Evolutionary conservation across 2,329 filamentous ascomycete species (phyloP), one percentile per base, ranked within the genome.

Genomic region (Dothistroma septosporum): DNA sequence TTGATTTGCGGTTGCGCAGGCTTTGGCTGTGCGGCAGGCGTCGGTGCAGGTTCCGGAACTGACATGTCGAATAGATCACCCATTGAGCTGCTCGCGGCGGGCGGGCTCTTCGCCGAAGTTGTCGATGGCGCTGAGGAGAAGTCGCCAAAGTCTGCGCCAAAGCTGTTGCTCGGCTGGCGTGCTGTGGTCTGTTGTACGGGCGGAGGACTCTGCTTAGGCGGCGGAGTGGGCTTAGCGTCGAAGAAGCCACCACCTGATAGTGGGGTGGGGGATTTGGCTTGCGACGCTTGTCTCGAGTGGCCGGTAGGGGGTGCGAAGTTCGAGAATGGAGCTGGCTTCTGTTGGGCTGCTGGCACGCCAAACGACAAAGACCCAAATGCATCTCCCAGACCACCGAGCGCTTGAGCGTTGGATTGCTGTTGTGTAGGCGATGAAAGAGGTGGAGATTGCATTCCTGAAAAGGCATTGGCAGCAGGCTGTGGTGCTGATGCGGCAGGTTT

Each of bases 211-310:
- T 75, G 68, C 55, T 80, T 73, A 56, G 79, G 75, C 10, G 82
- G 68, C 21, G 72, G 60, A 47, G 74, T 66, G 16, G 85, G 75
- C 58, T 85, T 86, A 1, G 85, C 78, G 70, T 95, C 87, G 72
- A 97, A 97, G 76, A 97, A 94, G 72, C 88, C 84, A 53, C 92
- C 91, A 55, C 91, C 90, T 63, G 88, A 83, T 46, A 83, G 76
- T 44, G 73, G 81, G 77, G 63, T 79, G 77, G 68, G 67, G 64
- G 64, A 67, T 35, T 68, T 67, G 14, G 61, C 61, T 16, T 61
- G 61, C 4, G 71, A 71, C 12, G 81, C 67, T 68, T 80, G 78
- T 56, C 78, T 76, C 59, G 77, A 78, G 68, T 77, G 76, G 70
- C 66, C 72, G 78, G 47, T 79, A 76, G 89, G 80, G 65, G 78